Evolutionary conservation across 2,329 filamentous ascomycete genomes (phyloP), one percentile per base, ranked within the genome.

Genomic region (Chaetomium olivaceum): DNA sequence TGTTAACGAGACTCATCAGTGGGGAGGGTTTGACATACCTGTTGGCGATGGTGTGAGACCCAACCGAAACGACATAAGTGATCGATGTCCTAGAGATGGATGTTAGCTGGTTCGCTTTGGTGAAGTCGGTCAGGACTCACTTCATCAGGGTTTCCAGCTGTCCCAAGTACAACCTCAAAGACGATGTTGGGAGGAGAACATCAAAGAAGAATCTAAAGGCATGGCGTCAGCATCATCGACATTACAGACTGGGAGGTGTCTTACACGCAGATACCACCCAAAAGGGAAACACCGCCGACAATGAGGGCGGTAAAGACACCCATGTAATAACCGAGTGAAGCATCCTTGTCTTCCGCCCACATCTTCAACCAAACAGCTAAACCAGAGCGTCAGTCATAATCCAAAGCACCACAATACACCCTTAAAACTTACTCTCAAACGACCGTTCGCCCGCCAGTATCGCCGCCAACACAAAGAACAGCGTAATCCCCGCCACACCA

Each of bases 351-450:
- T 21, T 65, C 63, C 3, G 58, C 63, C 63, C 63, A 65, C 63
- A 65, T 65, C 31, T 65, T 65, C 14, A 65, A 43, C 63, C 63
- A 65, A 8, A 65, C 63, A 58, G 63, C 58, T 65, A 43, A 27
- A 25, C 31, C 4, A 8, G 6, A 48, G 19, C 3, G 46, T 46
- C 27, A 33, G 46, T 11, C 52, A 19, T 19, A 16, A 19, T 43
- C 16, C 14, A 19, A n/a, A n/a, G 5, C 36, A 6, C 14, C 2
- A 6, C 36, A 19, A 7, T n/a, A 43, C 16, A 19, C 16, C 39
- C 11, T 7, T 5, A 3, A 12, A 51, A 61, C 63, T 61, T 29
- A 65, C 63, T 62, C 29, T 65, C 63, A 58, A 65, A 65, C 12
- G 63, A 65, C 14, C 63, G 33, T 27, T 57, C 63, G 6, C 58